A percentile compares a stretch with the other conserved stretches of the same genome.
phyloP scores from a whole-genome alignment of 2,329 filamentous ascomycete genomes.

The Ascochyta viciae-villosae region DNA sequence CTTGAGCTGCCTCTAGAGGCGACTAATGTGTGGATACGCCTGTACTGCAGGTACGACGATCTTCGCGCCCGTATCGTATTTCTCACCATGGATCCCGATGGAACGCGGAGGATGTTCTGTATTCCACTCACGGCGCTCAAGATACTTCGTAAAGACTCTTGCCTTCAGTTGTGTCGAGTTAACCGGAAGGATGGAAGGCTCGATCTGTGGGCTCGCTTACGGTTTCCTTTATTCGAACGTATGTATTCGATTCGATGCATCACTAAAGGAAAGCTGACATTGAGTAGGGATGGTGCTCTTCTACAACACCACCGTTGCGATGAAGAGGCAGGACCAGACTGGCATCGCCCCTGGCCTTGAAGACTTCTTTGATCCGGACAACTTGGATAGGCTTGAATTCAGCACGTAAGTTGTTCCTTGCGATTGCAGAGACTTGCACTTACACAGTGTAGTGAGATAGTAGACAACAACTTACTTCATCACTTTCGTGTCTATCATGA shows the following conservation, averaged over 20 bases:
- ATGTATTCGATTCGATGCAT: slow-evolving; percentile 18
- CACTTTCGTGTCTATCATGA: slow-evolving; percentile 64
- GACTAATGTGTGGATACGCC: slow-evolving; percentile 54
- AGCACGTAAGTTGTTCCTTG: slow-evolving; percentile 52
- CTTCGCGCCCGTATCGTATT: slow-evolving; percentile 62
- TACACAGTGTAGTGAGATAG: slow-evolving; percentile 54
- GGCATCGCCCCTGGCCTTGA: slow-evolving; percentile 49
- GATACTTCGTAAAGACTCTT: slow-evolving; percentile 50
- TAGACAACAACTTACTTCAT: slow-evolving; percentile 60
- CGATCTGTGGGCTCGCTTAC: slow-evolving; percentile 61
- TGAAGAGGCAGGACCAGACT: slow-evolving; percentile 63
- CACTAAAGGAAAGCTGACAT: slow-evolving; percentile 21
- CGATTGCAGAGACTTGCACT: slow-evolving; percentile 1
- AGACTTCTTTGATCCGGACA: slow-evolving; percentile 57
- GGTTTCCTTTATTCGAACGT: slow-evolving; percentile 64
- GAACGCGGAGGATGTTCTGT: slow-evolving; percentile 55
- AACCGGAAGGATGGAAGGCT: slow-evolving; percentile 51
- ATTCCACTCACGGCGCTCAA: slow-evolving; percentile 59
- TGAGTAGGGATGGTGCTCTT: slow-evolving; percentile 62
- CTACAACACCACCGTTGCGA: slow-evolving; percentile 63
- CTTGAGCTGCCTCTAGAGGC: slow-evolving; percentile 56
- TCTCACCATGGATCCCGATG: slow-evolving; percentile 52
- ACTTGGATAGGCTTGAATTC: slow-evolving; percentile 54
- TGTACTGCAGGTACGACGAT: slow-evolving; percentile 61
- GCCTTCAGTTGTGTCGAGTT: slow-evolving; percentile 51